A percentile compares a stretch with the other conserved stretches of the same genome.
These are phyloP conservation scores for Chrysanthemum seticuspe DNA, from an alignment of 129 eudicot genomes.

Conservation along the genomic window DNA sequence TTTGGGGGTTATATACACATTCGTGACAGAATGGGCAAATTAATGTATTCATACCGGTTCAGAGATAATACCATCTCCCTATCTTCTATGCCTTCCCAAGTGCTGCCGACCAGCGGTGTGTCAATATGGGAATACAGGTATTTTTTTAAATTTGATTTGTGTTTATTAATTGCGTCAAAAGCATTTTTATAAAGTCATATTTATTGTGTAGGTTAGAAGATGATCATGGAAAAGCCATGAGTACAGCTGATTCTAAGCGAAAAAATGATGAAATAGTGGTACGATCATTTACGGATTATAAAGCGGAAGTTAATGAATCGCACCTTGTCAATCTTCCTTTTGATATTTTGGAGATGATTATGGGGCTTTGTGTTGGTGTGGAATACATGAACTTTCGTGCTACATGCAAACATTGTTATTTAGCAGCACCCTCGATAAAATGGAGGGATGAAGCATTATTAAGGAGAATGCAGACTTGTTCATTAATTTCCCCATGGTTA, in stretches of 20 bases:
- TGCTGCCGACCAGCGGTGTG: background rate
- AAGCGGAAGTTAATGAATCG: background rate
- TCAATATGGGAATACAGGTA: conserved; percentile 21
- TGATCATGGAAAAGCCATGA: conserved; percentile 10
- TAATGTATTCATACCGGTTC: conserved; percentile 13
- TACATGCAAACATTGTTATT: conserved; percentile 14
- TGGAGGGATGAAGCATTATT: background rate
- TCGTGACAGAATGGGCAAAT: background rate
- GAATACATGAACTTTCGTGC: conserved; percentile 39
- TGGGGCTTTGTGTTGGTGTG: conserved; percentile 15
- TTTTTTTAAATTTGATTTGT: background rate
- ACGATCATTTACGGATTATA: background rate
- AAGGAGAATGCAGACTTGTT: conserved; percentile 12
- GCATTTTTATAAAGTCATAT: background rate
- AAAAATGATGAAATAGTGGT: conserved; percentile 7
- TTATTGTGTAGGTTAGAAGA: conserved; percentile 17
- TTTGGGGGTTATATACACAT: conserved; percentile 26
- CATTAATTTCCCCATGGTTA: conserved; percentile 27
- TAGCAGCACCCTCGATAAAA: conserved; percentile 20
- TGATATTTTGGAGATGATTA: conserved; percentile 23
- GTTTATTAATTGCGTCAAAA: background rate
- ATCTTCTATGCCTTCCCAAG: background rate
- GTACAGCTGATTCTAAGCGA: background rate
- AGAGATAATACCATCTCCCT: conserved; percentile 10
- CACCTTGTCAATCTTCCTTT: background rate